Evolutionary conservation across 768 basidiomycete species (phyloP).

Genomic region (Suillus americanus): DNA sequence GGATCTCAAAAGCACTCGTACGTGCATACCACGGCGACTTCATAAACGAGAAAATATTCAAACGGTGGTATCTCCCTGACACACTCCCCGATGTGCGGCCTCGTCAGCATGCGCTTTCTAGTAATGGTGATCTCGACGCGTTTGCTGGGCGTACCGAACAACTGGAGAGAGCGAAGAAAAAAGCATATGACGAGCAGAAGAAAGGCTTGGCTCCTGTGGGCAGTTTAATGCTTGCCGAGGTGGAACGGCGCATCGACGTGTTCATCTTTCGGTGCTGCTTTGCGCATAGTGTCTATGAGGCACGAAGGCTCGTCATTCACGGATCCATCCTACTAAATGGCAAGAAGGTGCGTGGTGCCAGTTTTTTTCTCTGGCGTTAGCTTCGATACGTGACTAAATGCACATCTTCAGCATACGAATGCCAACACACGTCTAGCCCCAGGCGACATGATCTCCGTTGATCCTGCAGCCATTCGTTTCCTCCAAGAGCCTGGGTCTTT

Average conservation of each 20-base stretch:
- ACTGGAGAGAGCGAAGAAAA: slow-evolving; percentile 42
- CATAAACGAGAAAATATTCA: slow-evolving; percentile 91
- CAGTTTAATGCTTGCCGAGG: slow-evolving; percentile 91
- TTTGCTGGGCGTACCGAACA: slow-evolving; percentile 56
- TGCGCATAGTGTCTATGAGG: slow-evolving; percentile 86
- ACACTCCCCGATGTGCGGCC: slow-evolving; percentile 85
- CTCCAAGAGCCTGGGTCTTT: slow-evolving; percentile 41
- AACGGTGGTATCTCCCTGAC: slow-evolving; percentile 90
- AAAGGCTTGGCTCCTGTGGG: slow-evolving; percentile 86
- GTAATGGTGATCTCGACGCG: slow-evolving; percentile 47
- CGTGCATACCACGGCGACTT: slow-evolving; percentile 96
- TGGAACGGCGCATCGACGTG: slow-evolving; percentile 94
- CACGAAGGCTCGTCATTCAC: slow-evolving; percentile 80
- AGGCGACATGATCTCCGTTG: slow-evolving; percentile 91
- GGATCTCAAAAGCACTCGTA: slow-evolving; percentile 81
- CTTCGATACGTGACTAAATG: not conserved
- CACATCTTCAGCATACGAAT: slow-evolving; percentile 61
- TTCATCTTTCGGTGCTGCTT: slow-evolving; percentile 90
- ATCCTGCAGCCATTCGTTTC: slow-evolving; percentile 78
- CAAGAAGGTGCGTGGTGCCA: slow-evolving; percentile 59
- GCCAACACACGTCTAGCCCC: slow-evolving; percentile 88
- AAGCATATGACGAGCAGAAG: slow-evolving; percentile 49
- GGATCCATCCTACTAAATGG: slow-evolving; percentile 91
- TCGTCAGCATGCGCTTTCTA: slow-evolving; percentile 31
- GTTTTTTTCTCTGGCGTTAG: not conserved